Evolutionary conservation across 768 basidiomycete species (phyloP).

Genomic region (Fomitopsis serialis): DNA sequence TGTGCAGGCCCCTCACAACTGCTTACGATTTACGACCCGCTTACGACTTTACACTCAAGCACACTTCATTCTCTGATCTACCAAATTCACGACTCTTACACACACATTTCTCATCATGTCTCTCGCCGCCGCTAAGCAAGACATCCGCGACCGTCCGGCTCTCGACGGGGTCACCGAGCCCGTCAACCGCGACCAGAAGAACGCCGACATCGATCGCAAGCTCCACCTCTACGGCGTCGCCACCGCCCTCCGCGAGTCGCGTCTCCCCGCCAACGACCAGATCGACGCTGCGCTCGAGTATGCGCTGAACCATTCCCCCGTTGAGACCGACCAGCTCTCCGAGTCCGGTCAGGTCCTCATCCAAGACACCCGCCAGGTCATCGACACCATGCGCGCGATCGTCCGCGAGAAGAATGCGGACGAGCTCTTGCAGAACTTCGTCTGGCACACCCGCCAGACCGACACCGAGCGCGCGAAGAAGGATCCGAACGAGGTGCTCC

Average conservation of each 20-base stretch:
- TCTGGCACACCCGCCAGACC: conserved; percentile 71
- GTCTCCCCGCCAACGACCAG: conserved; percentile 75
- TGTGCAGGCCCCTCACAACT: too few species aligned
- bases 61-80: too few species aligned
- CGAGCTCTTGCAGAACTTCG: conserved; percentile 87
- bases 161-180: conserved; percentile 61
- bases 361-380: conserved; percentile 68
- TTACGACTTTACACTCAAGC: too few species aligned
- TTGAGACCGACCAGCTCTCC: conserved; percentile 64
- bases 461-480: conserved; percentile 37
- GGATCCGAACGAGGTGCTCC: conserved; percentile 34
- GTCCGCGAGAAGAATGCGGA: conserved; percentile 84
- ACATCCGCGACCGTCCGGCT: conserved; percentile 55
- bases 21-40: too few species aligned
- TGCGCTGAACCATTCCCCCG: conserved; percentile 48
- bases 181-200: conserved; percentile 50
- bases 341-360: conserved; percentile 72
- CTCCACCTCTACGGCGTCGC: conserved; percentile 78
- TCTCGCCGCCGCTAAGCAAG: conserved; percentile 54
- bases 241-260: conserved; percentile 76
- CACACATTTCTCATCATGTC: conserved; percentile 68
- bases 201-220: conserved; percentile 79
- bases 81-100: too few species aligned
- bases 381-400: conserved; percentile 65
- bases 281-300: conserved; percentile 71